A percentile compares a stretch with the other conserved stretches of the same genome.
These are phyloP conservation scores for Medicago arabica DNA, from an alignment of 306 rosid species.

Conservation along the genomic window DNA sequence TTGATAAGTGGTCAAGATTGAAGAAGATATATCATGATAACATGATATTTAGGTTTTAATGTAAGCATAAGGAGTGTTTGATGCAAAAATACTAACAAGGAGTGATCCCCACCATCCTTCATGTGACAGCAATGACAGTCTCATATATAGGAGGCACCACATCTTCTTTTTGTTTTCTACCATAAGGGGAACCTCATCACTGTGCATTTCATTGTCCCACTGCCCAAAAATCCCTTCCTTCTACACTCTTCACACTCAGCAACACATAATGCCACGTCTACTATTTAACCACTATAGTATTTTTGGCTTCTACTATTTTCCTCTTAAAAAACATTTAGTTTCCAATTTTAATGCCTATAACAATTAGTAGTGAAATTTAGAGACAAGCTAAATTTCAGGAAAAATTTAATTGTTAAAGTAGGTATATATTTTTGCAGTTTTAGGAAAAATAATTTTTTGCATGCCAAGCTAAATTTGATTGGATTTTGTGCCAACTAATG, in stretches of 20 bases:
- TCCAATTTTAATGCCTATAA: no score
- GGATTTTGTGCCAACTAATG: slow-evolving; percentile 11
- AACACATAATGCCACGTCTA: slow-evolving; percentile 1
- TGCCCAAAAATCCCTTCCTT: slow-evolving; percentile 3
- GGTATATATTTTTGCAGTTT: neutral
- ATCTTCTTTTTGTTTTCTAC: slow-evolving; percentile 57
- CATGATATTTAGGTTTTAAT: no score
- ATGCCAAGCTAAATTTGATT: neutral
- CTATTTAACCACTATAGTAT: slow-evolving; percentile 30
- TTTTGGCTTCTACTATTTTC: neutral
- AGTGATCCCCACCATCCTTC: slow-evolving; percentile 42
- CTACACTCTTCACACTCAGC: neutral
- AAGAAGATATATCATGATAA: no score
- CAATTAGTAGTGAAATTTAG: no score
- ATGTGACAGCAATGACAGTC: slow-evolving; percentile 42
- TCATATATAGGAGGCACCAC: slow-evolving; percentile 45
- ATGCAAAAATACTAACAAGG: slow-evolving; percentile 38
- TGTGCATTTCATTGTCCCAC: slow-evolving; percentile 28
- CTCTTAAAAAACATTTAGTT: no score
- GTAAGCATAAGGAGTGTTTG: neutral
- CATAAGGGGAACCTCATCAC: slow-evolving; percentile 37
- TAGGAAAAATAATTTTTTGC: neutral
- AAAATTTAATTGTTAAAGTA: neutral
- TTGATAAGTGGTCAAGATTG: no score
- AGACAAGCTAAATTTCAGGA: no score